Base-by-base conservation (phyloP, 768 basidiomycete genomes). In the Wakefieldia striispora region DNA sequence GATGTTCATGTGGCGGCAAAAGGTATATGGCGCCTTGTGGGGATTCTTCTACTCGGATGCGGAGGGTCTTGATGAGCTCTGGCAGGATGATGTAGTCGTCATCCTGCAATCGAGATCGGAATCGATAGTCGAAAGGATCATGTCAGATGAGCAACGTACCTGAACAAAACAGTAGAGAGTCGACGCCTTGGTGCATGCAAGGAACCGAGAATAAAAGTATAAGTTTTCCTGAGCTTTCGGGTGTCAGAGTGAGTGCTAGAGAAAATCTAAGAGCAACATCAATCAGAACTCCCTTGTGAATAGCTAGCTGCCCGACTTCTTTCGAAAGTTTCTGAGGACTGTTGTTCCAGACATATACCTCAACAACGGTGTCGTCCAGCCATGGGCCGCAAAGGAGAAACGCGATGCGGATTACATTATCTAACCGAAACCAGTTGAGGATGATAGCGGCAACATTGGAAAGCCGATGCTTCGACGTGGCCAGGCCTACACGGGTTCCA, bases 381-480 rank as follows among this genome's bases (percentile, higher is more conserved):
- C 67, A 70, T 9, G 72, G 56, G 3, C 63, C 66, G 58, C 84
- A 86, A 13, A 86, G 70, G 20, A 73, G 59, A 20, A 76, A 74
- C 16, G 72, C 71, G 44, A 88, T 82, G 43, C 73, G 72, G 35
- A 76, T 59, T 36, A 88, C 80, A 53, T 88, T 88, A 0, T 74
- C 67, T 20, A 84, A 73, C 16, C 83, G 76, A 42, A 79, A 81
- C 86, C 84, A 87, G 63, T 86, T 87, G 37, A 86, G 69, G 34
- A 88, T 59, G 35, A 86, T 68, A 7, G 77, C 79, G 6, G 81
- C 82, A 12, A 77, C 77, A 52, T 80, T 72, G 54, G 72, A 70
- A 49, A n/a, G 43, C 11, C 45, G 40, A 33, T 39, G 11, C 12
- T 41, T 45, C 6, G 53, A 47, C 6, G 47, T 4, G 3, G 40